Conservation (phyloP, 768 basidiomycete genomes). For the Megacollybia marginata region DNA sequence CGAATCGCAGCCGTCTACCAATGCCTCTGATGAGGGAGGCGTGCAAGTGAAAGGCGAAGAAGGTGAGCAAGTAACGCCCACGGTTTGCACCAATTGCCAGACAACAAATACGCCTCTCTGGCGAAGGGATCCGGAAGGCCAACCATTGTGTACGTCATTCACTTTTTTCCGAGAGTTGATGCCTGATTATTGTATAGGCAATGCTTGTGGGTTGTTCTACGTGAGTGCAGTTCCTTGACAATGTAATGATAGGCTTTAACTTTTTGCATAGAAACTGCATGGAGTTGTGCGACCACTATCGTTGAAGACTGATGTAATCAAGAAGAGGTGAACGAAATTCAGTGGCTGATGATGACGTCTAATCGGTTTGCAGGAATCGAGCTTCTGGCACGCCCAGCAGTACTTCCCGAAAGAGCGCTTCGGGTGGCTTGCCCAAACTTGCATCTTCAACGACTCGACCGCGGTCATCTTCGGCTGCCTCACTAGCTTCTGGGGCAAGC, state of each 20-base stretch:
- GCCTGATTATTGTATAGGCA: slow-evolving; percentile 38
- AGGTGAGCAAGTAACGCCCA: slow-evolving; percentile 57
- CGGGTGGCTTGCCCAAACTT: slow-evolving; percentile 60
- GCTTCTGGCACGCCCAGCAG: slow-evolving; percentile 69
- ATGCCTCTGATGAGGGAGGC: slow-evolving; percentile 52
- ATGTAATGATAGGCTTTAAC: slow-evolving; percentile 1
- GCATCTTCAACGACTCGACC: slow-evolving; percentile 70
- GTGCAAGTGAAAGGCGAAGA: slow-evolving; percentile 46
- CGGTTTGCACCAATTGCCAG: slow-evolving; percentile 89
- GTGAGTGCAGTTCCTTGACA: slow-evolving; percentile 38
- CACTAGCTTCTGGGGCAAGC: slow-evolving; percentile 38
- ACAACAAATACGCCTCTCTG: slow-evolving; percentile 94
- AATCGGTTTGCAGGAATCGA: slow-evolving; percentile 51
- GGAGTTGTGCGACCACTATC: slow-evolving; percentile 92
- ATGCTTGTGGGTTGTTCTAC: slow-evolving; percentile 90
- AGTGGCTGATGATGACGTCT: neutral
- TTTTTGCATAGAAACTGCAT: slow-evolving; percentile 74
- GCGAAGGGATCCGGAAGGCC: slow-evolving; percentile 89
- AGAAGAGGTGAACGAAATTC: slow-evolving; percentile 64
- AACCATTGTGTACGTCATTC: slow-evolving; percentile 69
- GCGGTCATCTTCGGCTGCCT: slow-evolving; percentile 60
- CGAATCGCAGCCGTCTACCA: slow-evolving; percentile 49
- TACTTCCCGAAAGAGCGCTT: slow-evolving; percentile 53
- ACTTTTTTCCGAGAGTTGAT: slow-evolving; percentile 8
- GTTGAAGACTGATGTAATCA: slow-evolving; percentile 95